Percentiles rank a stretch among this genome's conserved stretches.
phyloP scores from a whole-genome alignment of 2,329 filamentous ascomycete species.

The Colletotrichum karsti region DNA sequence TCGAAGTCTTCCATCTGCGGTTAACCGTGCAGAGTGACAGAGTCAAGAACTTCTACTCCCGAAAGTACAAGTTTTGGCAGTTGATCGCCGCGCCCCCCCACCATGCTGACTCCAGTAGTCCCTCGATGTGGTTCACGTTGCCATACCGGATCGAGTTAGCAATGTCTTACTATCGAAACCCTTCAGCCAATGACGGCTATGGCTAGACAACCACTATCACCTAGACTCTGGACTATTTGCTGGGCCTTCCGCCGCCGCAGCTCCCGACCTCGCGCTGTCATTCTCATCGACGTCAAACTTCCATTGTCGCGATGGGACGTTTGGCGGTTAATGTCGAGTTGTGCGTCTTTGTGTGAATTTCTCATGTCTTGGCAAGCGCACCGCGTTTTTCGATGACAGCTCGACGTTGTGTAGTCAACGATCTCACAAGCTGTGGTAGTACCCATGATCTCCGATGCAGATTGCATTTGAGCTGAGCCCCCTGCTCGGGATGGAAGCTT shows the following conservation, averaged over 20 bases:
- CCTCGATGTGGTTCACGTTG: too few species aligned
- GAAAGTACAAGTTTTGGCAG: not conserved
- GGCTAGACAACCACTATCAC: not conserved
- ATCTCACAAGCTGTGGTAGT: too few species aligned
- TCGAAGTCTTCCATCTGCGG: not conserved
- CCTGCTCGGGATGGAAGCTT: not conserved
- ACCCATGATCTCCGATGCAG: too few species aligned
- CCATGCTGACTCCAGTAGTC: not conserved
- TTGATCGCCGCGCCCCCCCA: not conserved
- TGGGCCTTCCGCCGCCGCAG: not conserved
- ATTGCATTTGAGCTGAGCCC: not conserved
- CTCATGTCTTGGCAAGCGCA: too few species aligned
- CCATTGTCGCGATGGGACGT: not conserved
- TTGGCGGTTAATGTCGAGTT: too few species aligned
- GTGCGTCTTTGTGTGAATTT: too few species aligned
- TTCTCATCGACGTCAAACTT: not conserved
- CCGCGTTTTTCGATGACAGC: not conserved
- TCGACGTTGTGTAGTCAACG: too few species aligned
- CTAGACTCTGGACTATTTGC: constrained; percentile 16
- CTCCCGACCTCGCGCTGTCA: not conserved
- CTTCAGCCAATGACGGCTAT: constrained; percentile 5
- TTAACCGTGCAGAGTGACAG: too few species aligned
- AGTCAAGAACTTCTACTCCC: not conserved
- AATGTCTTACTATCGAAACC: not conserved
- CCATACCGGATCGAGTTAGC: constrained; percentile 7